Base-by-base conservation (phyloP, 148 eudicot genomes). In the Rhododendron vialii region DNA sequence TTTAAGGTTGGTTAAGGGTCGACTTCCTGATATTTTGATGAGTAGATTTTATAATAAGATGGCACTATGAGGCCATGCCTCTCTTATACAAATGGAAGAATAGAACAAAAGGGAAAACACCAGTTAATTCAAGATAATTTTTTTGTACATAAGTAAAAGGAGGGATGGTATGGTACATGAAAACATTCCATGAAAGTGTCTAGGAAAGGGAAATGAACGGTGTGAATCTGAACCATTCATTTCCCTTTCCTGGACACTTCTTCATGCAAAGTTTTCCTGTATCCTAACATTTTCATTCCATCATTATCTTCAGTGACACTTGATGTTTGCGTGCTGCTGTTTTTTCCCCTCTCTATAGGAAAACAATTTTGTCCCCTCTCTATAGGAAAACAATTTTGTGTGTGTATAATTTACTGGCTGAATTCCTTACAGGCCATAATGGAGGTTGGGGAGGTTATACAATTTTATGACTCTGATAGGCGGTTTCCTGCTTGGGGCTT, bases 401-500 rank as follows among this genome's bases (percentile, higher is more conserved):
- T 1, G 4, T 78, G 24, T 63, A 18, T 84, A 24, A 63, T 38
- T 41, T 67, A 35, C 45, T 55, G 82, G 43, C 7, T 57, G 15
- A 15, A 82, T 71, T 73, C 15, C 50, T 79, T 92, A 85, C 91
- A 96, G 99, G 99, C 99, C 76, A 94, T 96, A 38, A 88, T 85
- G 94, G 98, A 93, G 87, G 96, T 96, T 82, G 99, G 98, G 76
- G 98, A 92, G 78, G 94, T 92, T 48, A 90, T 96, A 83, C 98
- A 95, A 80, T 95, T 95, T 87, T 95, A 96, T 81, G 99, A 96
- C 89, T 93, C 92, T 78, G 99, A 95, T 86, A 92, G 89, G 85
- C 92, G 87, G 78, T 96, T 94, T 89, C 93, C 98, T 86, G 93
- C 98, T 63, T 96, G 98, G 99, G 99, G 99, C 26, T 96, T 96